These are phyloP conservation scores for Lachnellula subtilissima DNA, from an alignment of 2,329 filamentous ascomycete species.

Conservation along the genomic window DNA sequence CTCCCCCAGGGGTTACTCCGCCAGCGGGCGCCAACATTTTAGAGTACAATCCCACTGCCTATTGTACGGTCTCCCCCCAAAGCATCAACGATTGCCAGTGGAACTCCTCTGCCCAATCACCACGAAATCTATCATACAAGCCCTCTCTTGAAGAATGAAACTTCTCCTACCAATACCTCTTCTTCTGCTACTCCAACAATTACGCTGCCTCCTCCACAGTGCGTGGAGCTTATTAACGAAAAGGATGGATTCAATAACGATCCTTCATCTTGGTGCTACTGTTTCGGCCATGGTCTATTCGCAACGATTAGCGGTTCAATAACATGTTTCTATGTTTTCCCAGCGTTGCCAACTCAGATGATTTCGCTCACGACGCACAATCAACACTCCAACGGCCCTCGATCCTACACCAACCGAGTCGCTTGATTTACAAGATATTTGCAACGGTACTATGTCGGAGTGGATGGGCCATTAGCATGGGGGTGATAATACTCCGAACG, in stretches of 20 bases:
- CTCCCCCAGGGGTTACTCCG: too few species aligned
- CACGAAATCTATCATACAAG: too few species aligned
- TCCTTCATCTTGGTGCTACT: neutral
- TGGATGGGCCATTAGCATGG: neutral
- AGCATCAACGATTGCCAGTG: too few species aligned
- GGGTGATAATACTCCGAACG: neutral
- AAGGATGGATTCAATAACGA: neutral
- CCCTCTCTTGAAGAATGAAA: neutral
- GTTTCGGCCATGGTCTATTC: neutral
- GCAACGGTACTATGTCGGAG: neutral
- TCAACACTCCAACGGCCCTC: neutral
- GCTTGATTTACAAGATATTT: neutral
- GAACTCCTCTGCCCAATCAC: too few species aligned
- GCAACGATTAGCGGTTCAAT: neutral
- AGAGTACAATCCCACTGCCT: too few species aligned
- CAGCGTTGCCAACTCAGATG: neutral
- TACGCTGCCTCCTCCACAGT: neutral
- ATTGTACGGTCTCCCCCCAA: too few species aligned
- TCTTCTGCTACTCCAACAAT: neutral
- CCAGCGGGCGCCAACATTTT: too few species aligned
- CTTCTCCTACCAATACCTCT: neutral
- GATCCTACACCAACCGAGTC: neutral
- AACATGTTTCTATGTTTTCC: neutral
- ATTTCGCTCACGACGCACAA: neutral
- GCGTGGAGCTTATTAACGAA: neutral